Conservation (phyloP, 2,329 filamentous ascomycete genomes). For the Aspergillus felis region DNA sequence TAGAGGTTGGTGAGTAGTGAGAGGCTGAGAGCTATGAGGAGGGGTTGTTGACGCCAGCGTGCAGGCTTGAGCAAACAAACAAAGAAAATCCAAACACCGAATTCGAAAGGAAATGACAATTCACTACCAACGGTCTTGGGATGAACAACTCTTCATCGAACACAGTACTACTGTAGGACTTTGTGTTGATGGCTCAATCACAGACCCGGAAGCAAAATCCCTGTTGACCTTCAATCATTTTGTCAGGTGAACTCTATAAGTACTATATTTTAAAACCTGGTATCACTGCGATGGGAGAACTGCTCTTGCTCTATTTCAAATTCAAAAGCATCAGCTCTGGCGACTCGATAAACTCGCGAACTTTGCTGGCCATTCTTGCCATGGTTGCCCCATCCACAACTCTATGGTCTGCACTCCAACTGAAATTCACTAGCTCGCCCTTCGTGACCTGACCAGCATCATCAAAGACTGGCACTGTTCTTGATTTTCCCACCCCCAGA, state of each 20-base stretch:
- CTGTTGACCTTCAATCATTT: not conserved
- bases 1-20: not conserved
- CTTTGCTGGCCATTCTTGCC: conserved; percentile 80
- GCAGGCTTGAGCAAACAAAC: not conserved
- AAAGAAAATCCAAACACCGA: not conserved
- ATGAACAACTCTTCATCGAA: not conserved
- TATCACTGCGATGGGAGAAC: not conserved
- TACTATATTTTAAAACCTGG: not conserved
- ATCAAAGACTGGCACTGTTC: conserved; percentile 74
- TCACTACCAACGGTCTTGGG: not conserved
- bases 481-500: conserved; percentile 78
- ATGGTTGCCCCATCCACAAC: conserved; percentile 94
- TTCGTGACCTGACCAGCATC: conserved; percentile 58
- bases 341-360: conserved; percentile 74
- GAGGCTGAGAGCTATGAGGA: not conserved
- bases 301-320: conserved; percentile 40
- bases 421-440: conserved; percentile 82
- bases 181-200: not conserved
- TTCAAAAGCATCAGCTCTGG: conserved; percentile 84
- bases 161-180: not conserved
- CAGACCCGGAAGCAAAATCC: not conserved
- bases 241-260: not conserved
- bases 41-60: not conserved
- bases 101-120: not conserved
- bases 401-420: conserved; percentile 93